Evolutionary conservation across 441 rosid species (phyloP), one percentile per base, ranked within the genome.

Genomic region (Populus hybrid): DNA sequence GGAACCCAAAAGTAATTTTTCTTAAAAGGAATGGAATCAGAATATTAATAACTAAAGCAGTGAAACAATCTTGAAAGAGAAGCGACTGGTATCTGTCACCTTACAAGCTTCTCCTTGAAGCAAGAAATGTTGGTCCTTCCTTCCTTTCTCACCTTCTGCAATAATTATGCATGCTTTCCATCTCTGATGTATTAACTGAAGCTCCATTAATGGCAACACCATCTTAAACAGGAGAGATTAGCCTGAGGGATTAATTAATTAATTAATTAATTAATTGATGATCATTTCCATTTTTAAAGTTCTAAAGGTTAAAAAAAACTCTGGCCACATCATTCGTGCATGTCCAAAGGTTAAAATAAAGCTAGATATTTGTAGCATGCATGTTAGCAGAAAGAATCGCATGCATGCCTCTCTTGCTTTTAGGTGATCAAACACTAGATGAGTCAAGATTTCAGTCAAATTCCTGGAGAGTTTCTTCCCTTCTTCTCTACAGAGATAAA

Each of bases 111-210:
- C 80, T 67, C 46, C 75, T 82, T 80, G 85, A 87, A 85, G 90
- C 83, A 84, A 85, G 86, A 85, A 85, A 87, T 87, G 88, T 85
- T 84, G 84, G 87, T 78, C 80, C 76, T 67, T 68, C 80, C 76
- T 67, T 68, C 12, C 23, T 2, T 69, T 12, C 8, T 5, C 21
- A 54, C 42, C 50, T 72, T 28, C 26, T 54, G 26, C 32, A 20
- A 64, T 71, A 28, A 77, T 69, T 34, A 70, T 28, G 12, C 18
- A 6, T 61, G 67, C 57, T 35, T 35, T 35, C 38, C 38, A 35
- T 35, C 38, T 35, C 38, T 35, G 38, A 5, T 7, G 8, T 35
- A 35, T 5, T 35, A 35, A 35, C 6, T 35, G 38, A 35, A 35
- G 6, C 38, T 35, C 8, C 38, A 35, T 30, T 30, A 30, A 50